Evolutionary conservation across 495 filamentous ascomycete genomes (phyloP).

Genomic region (Cercophora newfieldiana): DNA sequence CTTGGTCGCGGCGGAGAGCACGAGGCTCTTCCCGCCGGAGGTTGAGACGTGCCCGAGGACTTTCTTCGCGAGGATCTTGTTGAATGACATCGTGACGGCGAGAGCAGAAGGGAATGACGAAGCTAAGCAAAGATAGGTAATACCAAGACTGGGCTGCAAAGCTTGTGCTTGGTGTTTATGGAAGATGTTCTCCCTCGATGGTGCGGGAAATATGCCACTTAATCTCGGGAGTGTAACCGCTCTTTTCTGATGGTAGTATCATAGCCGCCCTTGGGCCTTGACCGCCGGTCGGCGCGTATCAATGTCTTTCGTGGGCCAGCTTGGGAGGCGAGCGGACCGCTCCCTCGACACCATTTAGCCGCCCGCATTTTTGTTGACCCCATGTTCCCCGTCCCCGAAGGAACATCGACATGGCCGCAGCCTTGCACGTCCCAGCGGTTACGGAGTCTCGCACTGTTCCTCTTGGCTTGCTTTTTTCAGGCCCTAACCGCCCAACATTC

Average conservation of each 20-base stretch:
- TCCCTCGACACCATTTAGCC: no score
- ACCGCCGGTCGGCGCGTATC: no score
- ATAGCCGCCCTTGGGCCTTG: no score
- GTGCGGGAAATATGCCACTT: neutral
- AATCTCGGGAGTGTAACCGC: slow-evolving; percentile 1
- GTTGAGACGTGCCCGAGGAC: slow-evolving; percentile 9
- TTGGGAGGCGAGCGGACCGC: no score
- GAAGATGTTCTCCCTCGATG: slow-evolving; percentile 3
- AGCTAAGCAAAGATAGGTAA: slow-evolving; percentile 11
- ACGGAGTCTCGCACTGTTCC: no score
- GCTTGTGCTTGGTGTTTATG: slow-evolving; percentile 10
- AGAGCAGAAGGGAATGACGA: slow-evolving; percentile 10
- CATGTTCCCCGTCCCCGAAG: no score
- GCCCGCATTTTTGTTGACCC: no score
- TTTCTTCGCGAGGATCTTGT: slow-evolving; percentile 16
- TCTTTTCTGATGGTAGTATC: neutral
- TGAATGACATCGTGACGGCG: slow-evolving; percentile 16
- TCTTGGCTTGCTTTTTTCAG: no score
- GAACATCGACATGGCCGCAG: no score
- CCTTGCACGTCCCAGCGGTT: no score
- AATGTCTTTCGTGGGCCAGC: no score
- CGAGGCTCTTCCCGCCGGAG: slow-evolving; percentile 14
- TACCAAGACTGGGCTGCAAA: slow-evolving; percentile 12
- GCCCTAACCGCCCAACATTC: no score
- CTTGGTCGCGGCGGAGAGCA: slow-evolving; percentile 17